Percentiles rank a stretch among this genome's conserved stretches.
Evolutionary conservation across 345 rosid genomes (phyloP).

Genomic region (Arabidopsis arenosa): DNA sequence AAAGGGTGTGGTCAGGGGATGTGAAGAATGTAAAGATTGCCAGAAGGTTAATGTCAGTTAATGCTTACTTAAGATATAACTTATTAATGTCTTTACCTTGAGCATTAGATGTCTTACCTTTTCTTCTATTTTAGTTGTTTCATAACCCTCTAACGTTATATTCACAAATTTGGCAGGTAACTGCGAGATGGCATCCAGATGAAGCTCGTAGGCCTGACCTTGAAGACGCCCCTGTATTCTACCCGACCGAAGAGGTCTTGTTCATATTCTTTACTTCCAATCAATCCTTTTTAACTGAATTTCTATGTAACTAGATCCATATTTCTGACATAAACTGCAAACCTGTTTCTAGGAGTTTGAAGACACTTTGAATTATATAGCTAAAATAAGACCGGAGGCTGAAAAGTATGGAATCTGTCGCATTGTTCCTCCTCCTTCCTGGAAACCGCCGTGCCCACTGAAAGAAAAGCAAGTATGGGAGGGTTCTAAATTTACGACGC

Average conservation of each 20-base stretch:
- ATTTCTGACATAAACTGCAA: conserved; percentile 38
- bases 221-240: conserved; percentile 88
- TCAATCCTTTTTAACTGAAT: conserved; percentile 32
- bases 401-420: conserved; percentile 97
- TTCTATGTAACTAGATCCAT: conserved; percentile 7
- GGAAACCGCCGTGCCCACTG: conserved; percentile 96
- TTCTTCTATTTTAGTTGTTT: conserved; percentile 23
- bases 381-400: conserved; percentile 80
- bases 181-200: conserved; percentile 85
- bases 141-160: conserved; percentile 32
- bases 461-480: conserved; percentile 82
- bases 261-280: conserved; percentile 34
- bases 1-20: conserved; percentile 83
- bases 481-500: conserved; percentile 76
- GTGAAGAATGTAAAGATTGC: conserved; percentile 77
- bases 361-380: conserved; percentile 86
- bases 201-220: conserved; percentile 70
- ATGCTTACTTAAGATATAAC: neutral
- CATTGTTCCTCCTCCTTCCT: conserved; percentile 93
- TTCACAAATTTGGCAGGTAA: conserved; percentile 57
- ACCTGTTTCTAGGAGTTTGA: conserved; percentile 78
- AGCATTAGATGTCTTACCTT: conserved; percentile 12
- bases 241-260: conserved; percentile 91
- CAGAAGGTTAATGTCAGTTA: conserved; percentile 70
- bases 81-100: neutral